A percentile compares a stretch with the other conserved stretches of the same genome.
Evolutionary conservation across 306 rosid genomes (phyloP).

Genomic region (Medicago lupulina): DNA sequence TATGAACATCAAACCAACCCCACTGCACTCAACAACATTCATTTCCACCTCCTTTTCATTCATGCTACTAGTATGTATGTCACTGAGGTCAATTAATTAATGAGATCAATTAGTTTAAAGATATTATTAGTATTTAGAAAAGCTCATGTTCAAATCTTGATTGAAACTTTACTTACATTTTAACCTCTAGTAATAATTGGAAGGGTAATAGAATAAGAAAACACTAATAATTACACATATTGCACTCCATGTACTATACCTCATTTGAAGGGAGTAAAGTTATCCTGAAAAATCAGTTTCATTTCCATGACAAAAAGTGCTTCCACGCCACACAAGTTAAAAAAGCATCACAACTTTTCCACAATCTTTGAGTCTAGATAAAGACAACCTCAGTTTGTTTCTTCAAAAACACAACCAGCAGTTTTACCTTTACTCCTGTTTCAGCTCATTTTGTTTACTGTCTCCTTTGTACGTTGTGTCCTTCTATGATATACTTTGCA

Average conservation of each 20-base stretch:
- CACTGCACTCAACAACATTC: conserved; percentile 15
- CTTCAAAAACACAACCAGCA: conserved; percentile 19
- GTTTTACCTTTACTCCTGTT: background rate
- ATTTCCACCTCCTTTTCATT: conserved; percentile 30
- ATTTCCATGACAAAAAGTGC: conserved; percentile 29
- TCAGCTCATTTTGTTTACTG: conserved; percentile 22
- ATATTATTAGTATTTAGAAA: too few species aligned
- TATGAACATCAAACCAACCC: conserved; percentile 49
- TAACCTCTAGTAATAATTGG: too few species aligned
- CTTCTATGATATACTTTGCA: conserved; percentile 32
- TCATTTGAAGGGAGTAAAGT: conserved; percentile 33
- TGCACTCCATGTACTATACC: conserved; percentile 29
- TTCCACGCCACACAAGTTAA: conserved; percentile 31
- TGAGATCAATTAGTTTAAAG: too few species aligned
- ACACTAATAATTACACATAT: background rate
- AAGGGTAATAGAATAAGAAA: too few species aligned
- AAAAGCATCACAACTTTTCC: conserved; percentile 46
- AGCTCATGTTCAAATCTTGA: too few species aligned
- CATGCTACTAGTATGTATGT: background rate
- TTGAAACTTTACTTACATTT: too few species aligned
- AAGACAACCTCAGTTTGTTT: conserved; percentile 50
- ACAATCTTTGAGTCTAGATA: conserved; percentile 38
- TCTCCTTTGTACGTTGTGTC: conserved; percentile 4
- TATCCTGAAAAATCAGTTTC: conserved; percentile 5
- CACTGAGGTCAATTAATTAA: too few species aligned